phyloP scores from a whole-genome alignment of 169 alveolate genomes.

The Eimeria sp. region DNA sequence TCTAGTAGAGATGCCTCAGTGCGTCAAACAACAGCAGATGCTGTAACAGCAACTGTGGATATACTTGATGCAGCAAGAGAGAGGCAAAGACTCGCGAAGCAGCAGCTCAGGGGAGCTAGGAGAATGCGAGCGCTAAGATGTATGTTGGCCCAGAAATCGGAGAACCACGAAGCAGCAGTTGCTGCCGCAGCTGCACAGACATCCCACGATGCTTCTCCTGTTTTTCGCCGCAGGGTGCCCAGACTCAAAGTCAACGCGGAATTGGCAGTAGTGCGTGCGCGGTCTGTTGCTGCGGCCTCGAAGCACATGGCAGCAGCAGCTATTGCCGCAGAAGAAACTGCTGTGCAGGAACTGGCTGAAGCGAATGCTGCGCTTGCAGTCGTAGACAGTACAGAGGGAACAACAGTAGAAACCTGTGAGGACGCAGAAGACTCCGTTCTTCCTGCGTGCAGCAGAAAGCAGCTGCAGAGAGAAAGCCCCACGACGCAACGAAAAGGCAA shows the following conservation, averaged over 20 bases:
- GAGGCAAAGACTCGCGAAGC: neutral
- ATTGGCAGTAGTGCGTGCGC: slow-evolving; percentile 7
- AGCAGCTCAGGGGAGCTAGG: slow-evolving; percentile 8
- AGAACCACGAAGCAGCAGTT: slow-evolving; percentile 4
- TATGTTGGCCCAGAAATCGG: slow-evolving; percentile 48
- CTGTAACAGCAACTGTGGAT: neutral
- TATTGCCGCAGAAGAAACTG: slow-evolving; percentile 35
- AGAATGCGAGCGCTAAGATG: slow-evolving; percentile 66
- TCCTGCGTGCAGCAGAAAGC: neutral
- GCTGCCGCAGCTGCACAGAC: slow-evolving; percentile 38
- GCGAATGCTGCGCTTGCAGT: slow-evolving; percentile 8
- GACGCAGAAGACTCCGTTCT: neutral
- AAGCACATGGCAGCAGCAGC: slow-evolving; percentile 34
- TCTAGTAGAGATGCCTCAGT: neutral
- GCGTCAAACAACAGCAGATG: neutral
- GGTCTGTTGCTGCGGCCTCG: slow-evolving; percentile 60
- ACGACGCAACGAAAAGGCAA: neutral
- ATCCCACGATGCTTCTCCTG: neutral
- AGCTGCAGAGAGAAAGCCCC: slow-evolving; percentile 9
- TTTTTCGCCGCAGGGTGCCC: neutral
- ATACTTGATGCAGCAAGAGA: neutral
- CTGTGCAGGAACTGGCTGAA: slow-evolving; percentile 50
- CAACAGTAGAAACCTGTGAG: neutral
- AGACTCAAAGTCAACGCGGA: neutral
- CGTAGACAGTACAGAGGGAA: neutral